phyloP scores from a whole-genome alignment of 2,329 filamentous ascomycete species.

The Fusarium cyanostomum region DNA sequence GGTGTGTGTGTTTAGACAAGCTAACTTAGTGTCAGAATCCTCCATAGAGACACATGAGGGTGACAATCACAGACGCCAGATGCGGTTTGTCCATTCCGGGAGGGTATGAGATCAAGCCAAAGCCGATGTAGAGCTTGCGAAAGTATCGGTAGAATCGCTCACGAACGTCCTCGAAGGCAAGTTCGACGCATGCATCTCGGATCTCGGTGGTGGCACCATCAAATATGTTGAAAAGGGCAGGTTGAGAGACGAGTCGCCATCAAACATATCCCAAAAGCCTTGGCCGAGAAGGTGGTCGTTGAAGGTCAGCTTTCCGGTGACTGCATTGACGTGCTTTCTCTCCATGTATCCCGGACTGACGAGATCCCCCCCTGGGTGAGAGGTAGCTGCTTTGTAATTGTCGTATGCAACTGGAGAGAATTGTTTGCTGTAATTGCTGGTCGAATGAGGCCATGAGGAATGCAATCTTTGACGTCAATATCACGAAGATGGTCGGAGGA shows the following conservation, averaged over 20 bases:
- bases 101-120: neutral
- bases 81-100: slow-evolving; percentile 4
- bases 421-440: neutral
- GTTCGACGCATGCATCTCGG: neutral
- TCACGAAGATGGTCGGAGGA: rapidly evolving
- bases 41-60: neutral
- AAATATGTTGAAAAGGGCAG: neutral
- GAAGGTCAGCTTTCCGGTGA: neutral
- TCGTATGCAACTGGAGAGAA: neutral
- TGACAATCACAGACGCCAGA: neutral
- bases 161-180: neutral
- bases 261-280: neutral
- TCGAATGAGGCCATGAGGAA: neutral
- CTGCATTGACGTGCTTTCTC: rapidly evolving
- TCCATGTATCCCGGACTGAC: rapidly evolving
- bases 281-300: neutral
- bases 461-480: neutral
- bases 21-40: too few species aligned
- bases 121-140: neutral
- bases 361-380: too few species aligned
- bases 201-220: rapidly evolving
- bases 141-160: neutral
- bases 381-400: neutral
- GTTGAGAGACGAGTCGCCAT: rapidly evolving
- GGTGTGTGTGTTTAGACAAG: too few species aligned